Conservation (phyloP, 441 rosid genomes). For the Manihot esculenta region DNA sequence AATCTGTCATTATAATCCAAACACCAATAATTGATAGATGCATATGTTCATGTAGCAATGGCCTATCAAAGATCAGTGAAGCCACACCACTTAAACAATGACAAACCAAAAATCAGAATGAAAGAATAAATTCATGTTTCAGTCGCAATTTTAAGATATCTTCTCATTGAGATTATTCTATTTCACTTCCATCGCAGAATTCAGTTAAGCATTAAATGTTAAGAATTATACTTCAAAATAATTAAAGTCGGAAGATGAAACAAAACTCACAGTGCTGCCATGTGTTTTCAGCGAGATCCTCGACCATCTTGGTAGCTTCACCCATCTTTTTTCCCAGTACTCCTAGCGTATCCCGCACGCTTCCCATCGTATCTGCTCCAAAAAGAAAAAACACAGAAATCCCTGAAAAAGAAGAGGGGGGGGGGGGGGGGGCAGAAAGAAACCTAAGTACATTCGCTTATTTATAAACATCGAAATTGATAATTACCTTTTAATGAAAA, state of each 20-base stretch:
- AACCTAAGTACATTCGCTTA: neutral
- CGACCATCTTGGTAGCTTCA: conserved; percentile 79
- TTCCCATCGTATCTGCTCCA: conserved; percentile 53
- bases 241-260: neutral
- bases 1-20: neutral
- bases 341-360: conserved; percentile 61
- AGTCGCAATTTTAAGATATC: neutral
- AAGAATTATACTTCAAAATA: neutral
- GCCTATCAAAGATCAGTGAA: neutral
- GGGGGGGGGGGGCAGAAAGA: too few species aligned
- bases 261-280: conserved; percentile 83
- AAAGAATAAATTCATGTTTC: neutral
- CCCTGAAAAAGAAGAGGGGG: neutral
- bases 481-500: conserved; percentile 43
- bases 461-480: neutral
- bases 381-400: conserved; percentile 6
- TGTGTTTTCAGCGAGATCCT: conserved; percentile 86
- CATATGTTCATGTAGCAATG: neutral
- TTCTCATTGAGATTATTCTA: neutral
- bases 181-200: too few species aligned
- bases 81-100: neutral
- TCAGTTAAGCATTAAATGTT: conserved; percentile 14
- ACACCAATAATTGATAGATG: neutral
- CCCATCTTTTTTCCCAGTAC: conserved; percentile 74
- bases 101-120: neutral